phyloP scores from a whole-genome alignment of 208 protist genomes.

The Wallacemonas sp. region DNA sequence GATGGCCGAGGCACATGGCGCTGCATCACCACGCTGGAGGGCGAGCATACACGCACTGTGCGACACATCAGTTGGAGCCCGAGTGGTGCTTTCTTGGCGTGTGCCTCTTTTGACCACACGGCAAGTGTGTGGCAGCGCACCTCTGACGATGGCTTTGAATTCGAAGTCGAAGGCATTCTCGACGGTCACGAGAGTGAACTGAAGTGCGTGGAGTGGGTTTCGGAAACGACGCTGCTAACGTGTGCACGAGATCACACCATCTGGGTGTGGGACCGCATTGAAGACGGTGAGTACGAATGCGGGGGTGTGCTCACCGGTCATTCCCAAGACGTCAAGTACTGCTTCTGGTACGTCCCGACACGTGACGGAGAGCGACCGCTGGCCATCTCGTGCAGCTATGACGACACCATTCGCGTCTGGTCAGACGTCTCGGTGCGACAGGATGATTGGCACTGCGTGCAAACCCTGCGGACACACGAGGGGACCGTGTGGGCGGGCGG shows the following conservation, averaged over 20 bases:
- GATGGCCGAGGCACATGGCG: slow-evolving; percentile 32
- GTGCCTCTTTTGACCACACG: slow-evolving; percentile 83
- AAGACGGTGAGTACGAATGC: slow-evolving; percentile 89
- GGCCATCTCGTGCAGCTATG: slow-evolving; percentile 58
- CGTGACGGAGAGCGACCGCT: slow-evolving; percentile 29
- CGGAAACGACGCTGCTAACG: slow-evolving; percentile 79
- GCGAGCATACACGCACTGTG: slow-evolving; percentile 77
- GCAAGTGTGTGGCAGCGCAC: slow-evolving; percentile 69
- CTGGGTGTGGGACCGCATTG: slow-evolving; percentile 91
- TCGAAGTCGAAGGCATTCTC: slow-evolving; percentile 72
- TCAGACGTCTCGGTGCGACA: slow-evolving; percentile 37
- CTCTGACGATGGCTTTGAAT: slow-evolving; percentile 36
- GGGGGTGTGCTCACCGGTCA: slow-evolving; percentile 87
- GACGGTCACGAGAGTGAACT: slow-evolving; percentile 94
- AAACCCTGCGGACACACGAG: slow-evolving; percentile 68
- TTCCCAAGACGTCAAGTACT: slow-evolving; percentile 90
- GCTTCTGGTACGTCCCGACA: slow-evolving; percentile 65
- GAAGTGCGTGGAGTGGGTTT: slow-evolving; percentile 87
- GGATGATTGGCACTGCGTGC: slow-evolving; percentile 91
- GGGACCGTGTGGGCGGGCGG: slow-evolving; percentile 85
- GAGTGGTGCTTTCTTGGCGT: slow-evolving; percentile 74
- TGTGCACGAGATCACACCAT: slow-evolving; percentile 88
- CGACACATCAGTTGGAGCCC: slow-evolving; percentile 86
- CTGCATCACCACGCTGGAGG: slow-evolving; percentile 56
- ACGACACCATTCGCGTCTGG: slow-evolving; percentile 73